Evolutionary conservation across 2,329 filamentous ascomycete genomes (phyloP).

Genomic region (Didymella lethalis): DNA sequence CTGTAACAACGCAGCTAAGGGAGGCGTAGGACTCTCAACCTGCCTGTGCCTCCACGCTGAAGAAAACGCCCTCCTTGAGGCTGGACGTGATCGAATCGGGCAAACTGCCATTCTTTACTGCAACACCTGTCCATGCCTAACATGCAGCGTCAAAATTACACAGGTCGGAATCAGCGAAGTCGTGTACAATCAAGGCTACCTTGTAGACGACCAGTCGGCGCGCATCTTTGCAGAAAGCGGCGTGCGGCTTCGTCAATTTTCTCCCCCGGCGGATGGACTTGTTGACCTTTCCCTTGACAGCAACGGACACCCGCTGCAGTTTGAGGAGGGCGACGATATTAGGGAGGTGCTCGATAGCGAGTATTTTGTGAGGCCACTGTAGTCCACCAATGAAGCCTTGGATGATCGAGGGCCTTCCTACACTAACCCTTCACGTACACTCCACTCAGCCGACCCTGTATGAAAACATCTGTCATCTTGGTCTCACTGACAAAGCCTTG

Average conservation of each 20-base stretch:
- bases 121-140: slow-evolving; percentile 95
- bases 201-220: slow-evolving; percentile 85
- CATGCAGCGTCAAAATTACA: slow-evolving; percentile 97
- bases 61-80: slow-evolving; percentile 95
- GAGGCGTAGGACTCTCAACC: slow-evolving; percentile 78
- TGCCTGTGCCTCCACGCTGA: slow-evolving; percentile 98
- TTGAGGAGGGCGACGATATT: slow-evolving; percentile 24
- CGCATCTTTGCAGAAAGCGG: slow-evolving; percentile 84
- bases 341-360: slow-evolving; percentile 35
- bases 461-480: too few relatives aligned
- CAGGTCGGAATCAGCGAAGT: slow-evolving; percentile 97
- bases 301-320: not conserved
- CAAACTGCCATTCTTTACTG: slow-evolving; percentile 87
- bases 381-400: not conserved
- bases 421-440: not conserved
- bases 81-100: slow-evolving; percentile 86
- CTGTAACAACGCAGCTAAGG: slow-evolving; percentile 78
- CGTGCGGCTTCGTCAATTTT: slow-evolving; percentile 85
- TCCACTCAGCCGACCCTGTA: too few relatives aligned
- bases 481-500: too few relatives aligned
- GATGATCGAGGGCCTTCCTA: not conserved
- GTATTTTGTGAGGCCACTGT: slow-evolving; percentile 35
- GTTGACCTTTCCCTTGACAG: slow-evolving; percentile 39
- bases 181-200: slow-evolving; percentile 91
- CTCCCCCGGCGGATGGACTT: slow-evolving; percentile 59